Base-by-base conservation (phyloP, 2,329 filamentous ascomycete genomes). In the Cytospora chrysosperma region DNA sequence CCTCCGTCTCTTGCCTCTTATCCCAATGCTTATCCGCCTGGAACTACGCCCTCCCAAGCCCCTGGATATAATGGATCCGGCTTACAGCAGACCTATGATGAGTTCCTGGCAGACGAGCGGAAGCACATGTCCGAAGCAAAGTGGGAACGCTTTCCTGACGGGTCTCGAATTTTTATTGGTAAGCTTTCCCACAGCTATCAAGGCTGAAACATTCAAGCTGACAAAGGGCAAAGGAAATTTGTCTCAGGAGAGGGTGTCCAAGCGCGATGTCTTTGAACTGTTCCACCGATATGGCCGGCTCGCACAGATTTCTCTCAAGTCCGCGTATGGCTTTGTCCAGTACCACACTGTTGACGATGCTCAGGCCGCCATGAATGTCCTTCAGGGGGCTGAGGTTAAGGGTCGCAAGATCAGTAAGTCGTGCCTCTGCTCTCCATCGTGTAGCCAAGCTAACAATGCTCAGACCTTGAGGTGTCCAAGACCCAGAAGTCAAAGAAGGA, bases 281-380 rank as follows among this genome's bases (percentile, higher is more conserved):
- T 98, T 99, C 73, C 88, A 93, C 72, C 85, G 83, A 63, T 93
- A 92, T 73, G 95, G 95, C 60, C 89, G 88, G 66, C 81, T 99
- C 54, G 94, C 93, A 2, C 95, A 99, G 74, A 95, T 98, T 65
- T 96, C 93, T 0, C 92, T 98, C 70, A 98, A 98, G 76, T 93
- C 95, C 68, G 93, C 93, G 1, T 98, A 97, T 76, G 95, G 95
- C 1, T 99, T 98, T 73, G 93, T 98, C 40, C 95, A 98, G 74
- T 99, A 96, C 69, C 84, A 97, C 68, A 88, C 92, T 32, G 79
- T 88, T 4, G 81, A 84, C 2, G 89, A 94, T 71, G 96, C 93
- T 68, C 81, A 85, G 62, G 81, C 82, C 53, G 94, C 94, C 5
- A 83, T 98, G 69, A 82, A 90, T 40, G 83, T 83, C 40, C 87